Evolutionary conservation across 805 yeast species (phyloP).

Genomic region (Pichia manshurica): DNA sequence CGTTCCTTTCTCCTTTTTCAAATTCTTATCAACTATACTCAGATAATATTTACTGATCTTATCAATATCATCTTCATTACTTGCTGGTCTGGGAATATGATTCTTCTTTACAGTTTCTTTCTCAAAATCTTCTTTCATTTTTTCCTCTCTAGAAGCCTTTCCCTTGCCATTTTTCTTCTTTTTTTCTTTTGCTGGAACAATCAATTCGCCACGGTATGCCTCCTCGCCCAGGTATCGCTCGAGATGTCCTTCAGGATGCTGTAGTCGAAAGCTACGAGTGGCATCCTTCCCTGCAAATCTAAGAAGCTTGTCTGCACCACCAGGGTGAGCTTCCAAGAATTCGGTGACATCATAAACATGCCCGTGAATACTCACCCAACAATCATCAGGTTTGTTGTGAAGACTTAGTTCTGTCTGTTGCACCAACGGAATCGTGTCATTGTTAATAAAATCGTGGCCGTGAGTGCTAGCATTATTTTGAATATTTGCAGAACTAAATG

Average conservation of each 20-base stretch:
- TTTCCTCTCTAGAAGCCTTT: constrained; percentile 36
- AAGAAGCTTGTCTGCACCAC: constrained; percentile 76
- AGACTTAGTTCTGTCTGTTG: constrained; percentile 15
- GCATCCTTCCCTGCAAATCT: constrained; percentile 68
- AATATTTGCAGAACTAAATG: not conserved
- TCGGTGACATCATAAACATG: constrained; percentile 84
- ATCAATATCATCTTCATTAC: constrained; percentile 3
- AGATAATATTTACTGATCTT: constrained; percentile 13
- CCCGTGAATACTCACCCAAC: constrained; percentile 80
- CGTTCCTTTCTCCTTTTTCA: not conserved
- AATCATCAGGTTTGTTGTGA: constrained; percentile 59
- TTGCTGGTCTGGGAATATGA: not conserved
- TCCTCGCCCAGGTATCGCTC: constrained; percentile 23
- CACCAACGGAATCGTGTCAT: constrained; percentile 10
- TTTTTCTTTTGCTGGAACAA: constrained; percentile 21
- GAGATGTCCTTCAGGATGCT: constrained; percentile 26
- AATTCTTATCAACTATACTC: constrained; percentile 14
- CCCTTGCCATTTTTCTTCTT: constrained; percentile 21
- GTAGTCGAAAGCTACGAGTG: constrained; percentile 27
- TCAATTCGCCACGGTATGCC: constrained; percentile 34
- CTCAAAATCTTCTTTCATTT: not conserved
- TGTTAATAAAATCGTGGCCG: constrained; percentile 4
- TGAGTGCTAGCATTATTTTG: not conserved
- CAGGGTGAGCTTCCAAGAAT: constrained; percentile 84
- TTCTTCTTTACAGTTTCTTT: not conserved